Conservation (phyloP, 331 rosid species). For the Spiraea crenata region DNA sequence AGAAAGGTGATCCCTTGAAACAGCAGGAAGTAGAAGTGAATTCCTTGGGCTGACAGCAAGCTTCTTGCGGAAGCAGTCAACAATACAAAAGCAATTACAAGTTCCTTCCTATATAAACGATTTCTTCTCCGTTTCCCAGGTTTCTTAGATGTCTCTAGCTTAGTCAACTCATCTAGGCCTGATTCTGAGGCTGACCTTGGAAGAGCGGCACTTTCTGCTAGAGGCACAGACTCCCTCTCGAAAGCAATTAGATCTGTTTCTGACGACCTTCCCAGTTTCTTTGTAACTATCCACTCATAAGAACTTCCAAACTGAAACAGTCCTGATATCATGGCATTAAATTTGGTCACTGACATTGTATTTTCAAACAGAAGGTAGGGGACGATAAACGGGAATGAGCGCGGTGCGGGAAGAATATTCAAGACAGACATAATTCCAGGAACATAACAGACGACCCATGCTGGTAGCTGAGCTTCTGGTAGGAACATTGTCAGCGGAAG, state of each 20-base stretch:
- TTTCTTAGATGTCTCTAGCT: slow-evolving; percentile 66
- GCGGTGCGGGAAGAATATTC: slow-evolving; percentile 84
- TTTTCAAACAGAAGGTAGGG: slow-evolving; percentile 96
- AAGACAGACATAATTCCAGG: slow-evolving; percentile 91
- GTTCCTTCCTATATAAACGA: slow-evolving; percentile 86
- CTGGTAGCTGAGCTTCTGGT: slow-evolving; percentile 98
- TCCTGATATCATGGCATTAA: slow-evolving; percentile 98
- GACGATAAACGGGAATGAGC: slow-evolving; percentile 85
- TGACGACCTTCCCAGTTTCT: slow-evolving; percentile 93
- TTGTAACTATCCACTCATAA: slow-evolving; percentile 96
- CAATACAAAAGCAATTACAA: slow-evolving; percentile 82
- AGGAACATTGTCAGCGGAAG: slow-evolving; percentile 98
- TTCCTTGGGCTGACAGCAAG: slow-evolving; percentile 94
- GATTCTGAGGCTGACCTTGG: slow-evolving; percentile 83
- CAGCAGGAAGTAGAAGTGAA: slow-evolving; percentile 94
- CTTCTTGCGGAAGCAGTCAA: slow-evolving; percentile 88
- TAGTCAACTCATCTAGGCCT: slow-evolving; percentile 74
- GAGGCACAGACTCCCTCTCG: slow-evolving; percentile 67
- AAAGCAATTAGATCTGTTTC: slow-evolving; percentile 78
- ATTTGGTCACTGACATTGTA: slow-evolving; percentile 96
- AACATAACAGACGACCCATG: slow-evolving; percentile 94
- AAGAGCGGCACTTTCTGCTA: slow-evolving; percentile 47
- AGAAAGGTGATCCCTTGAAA: slow-evolving; percentile 96
- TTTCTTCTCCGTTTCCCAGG: slow-evolving; percentile 60
- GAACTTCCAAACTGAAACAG: slow-evolving; percentile 87